Base-by-base conservation (phyloP, 176 grass and related monocot genomes). In the Oryza nivara region DNA sequence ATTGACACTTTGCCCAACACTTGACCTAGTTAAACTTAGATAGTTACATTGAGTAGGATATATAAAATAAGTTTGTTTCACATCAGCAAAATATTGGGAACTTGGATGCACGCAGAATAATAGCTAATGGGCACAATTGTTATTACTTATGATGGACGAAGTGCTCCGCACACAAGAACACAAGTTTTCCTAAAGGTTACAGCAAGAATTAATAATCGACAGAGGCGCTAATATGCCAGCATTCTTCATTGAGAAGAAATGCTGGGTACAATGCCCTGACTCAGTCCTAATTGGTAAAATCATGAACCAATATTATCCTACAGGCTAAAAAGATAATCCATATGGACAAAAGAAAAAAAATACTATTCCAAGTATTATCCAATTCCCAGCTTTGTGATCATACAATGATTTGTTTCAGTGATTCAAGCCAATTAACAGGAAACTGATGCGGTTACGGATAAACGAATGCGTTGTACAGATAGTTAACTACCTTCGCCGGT, bases 401-500 rank as follows among this genome's bases (percentile, higher is more conserved):
- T 13, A 26, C 13, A 20, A 20, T 9, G n/a, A 45, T 35, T 34
- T 74, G 3, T 16, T 2, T 11, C 2, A 15, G 17, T 22, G 68
- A 63, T 38, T 26, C 1, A 20, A 16, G 7, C 64, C 11, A 9
- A 44, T 26, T 38, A 15, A 30, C 16, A 25, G 16, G 16, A 19
- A 26, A 28, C 43, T 44, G 47, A 15, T 49, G 47, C 14, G 13
- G 47, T 3, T 49, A 47, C 3, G 65, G 0, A 32, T 0, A 51
- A 68, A 35, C 16, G 16, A 22, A n/a, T 34, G 25, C 16, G 25
- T 1, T 44, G 67, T 54, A 58, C 23, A 38, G 66, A 46, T n/a
- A 32, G 30, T 32, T 32, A 23, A 70, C 15, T 72, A 94, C 86
- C 92, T 92, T 91, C 89, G n/a, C 85, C 85, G 0, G 68, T 89